A percentile compares a stretch with the other conserved stretches of the same genome.
phyloP scores from a whole-genome alignment of 345 rosid species.

The Ceriops tagal region DNA sequence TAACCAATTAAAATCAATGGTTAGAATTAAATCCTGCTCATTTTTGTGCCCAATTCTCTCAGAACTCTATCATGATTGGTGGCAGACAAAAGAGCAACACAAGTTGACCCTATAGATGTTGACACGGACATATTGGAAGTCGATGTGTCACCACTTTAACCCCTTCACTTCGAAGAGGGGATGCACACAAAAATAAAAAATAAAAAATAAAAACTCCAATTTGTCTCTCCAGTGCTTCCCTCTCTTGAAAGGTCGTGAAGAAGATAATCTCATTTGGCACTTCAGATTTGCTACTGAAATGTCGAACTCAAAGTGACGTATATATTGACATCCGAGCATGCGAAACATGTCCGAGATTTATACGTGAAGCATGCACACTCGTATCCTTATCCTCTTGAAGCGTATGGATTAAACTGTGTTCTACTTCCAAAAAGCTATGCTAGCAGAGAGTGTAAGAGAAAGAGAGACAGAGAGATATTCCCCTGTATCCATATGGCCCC shows the following conservation, averaged over 20 bases:
- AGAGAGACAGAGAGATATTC: no score
- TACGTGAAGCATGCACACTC: neutral
- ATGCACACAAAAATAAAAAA: neutral
- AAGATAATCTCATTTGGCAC: neutral
- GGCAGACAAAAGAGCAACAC: conserved; percentile 2
- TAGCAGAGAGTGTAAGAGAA: neutral
- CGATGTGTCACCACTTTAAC: neutral
- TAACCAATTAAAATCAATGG: no score
- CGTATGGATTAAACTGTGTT: neutral
- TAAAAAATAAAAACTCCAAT: no score
- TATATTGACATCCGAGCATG: neutral
- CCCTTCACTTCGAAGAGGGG: neutral
- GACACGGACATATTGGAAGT: neutral
- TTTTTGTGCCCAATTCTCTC: no score
- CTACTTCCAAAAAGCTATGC: neutral
- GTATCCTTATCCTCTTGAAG: neutral
- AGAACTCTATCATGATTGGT: neutral
- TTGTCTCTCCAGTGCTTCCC: no score
- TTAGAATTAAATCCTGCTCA: no score
- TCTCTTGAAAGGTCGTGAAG: neutral
- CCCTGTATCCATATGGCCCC: no score
- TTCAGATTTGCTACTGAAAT: neutral
- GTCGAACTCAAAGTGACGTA: neutral
- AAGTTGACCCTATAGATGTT: neutral
- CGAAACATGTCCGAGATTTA: neutral